A percentile compares a stretch with the other conserved stretches of the same genome.
phyloP scores from a whole-genome alignment of 371 early-diverging fungal species.

The Syncephalastrum racemosum region DNA sequence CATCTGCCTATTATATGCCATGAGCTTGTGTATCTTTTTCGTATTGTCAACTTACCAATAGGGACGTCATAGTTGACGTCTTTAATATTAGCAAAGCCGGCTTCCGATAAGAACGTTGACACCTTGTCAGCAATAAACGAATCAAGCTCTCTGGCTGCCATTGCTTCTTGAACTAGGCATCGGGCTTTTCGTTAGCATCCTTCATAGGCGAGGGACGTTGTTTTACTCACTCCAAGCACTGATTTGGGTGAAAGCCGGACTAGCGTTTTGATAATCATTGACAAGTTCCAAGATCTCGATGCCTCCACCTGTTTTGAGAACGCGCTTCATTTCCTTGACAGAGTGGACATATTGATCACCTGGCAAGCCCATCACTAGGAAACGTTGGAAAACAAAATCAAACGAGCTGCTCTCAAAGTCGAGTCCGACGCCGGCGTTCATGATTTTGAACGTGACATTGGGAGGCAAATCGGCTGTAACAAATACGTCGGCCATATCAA shows the following conservation, averaged over 20 bases:
- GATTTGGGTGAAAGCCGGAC: conserved; percentile 33
- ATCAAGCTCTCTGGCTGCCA: conserved; percentile 31
- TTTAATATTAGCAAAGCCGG: conserved; percentile 24
- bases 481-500: conserved; percentile 49
- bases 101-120: conserved; percentile 22
- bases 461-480: conserved; percentile 21
- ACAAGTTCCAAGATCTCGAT: conserved; percentile 46
- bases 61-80: conserved; percentile 32
- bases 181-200: background rate
- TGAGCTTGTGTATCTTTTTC: background rate
- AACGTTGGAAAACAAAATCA: conserved; percentile 50
- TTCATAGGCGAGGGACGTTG: background rate
- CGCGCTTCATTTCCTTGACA: conserved; percentile 39
- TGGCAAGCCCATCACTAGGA: conserved; percentile 45
- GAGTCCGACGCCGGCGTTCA: conserved; percentile 35
- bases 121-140: conserved; percentile 44
- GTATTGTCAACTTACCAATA: conserved; percentile 23
- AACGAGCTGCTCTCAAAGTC: conserved; percentile 38
- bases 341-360: conserved; percentile 30
- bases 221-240: conserved; percentile 36
- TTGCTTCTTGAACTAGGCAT: conserved; percentile 30
- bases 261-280: conserved; percentile 30
- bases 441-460: conserved; percentile 30
- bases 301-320: conserved; percentile 37
- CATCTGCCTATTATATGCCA: conserved; percentile 22